Evolutionary conservation across 108 stramenopile species (phyloP).

Genomic region (Licmophora abbreviata): DNA sequence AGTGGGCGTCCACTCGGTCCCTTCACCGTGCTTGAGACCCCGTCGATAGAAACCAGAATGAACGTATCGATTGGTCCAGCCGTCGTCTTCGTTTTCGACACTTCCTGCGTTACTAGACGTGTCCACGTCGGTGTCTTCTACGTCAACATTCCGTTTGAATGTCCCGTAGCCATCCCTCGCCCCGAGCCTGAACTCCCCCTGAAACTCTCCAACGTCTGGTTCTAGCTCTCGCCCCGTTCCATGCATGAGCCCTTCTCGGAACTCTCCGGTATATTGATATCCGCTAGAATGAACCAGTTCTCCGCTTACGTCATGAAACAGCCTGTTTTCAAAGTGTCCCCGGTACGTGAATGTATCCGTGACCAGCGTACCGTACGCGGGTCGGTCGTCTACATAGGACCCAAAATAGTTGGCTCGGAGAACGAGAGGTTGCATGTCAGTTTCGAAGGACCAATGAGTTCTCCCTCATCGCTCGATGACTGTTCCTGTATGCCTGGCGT

Average conservation of each 20-base stretch:
- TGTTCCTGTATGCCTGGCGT: not conserved
- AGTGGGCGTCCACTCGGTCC: conserved; percentile 3
- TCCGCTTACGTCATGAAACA: conserved; percentile 19
- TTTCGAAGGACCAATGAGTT: not conserved
- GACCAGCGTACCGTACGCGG: conserved; percentile 14
- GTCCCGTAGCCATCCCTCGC: conserved; percentile 27
- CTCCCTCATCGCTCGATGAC: too few relatives aligned
- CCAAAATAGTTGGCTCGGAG: conserved; percentile 20
- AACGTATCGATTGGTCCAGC: conserved; percentile 1
- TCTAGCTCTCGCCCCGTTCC: conserved; percentile 24
- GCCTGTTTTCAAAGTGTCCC: conserved; percentile 6
- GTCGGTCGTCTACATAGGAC: conserved; percentile 21
- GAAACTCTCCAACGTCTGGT: conserved; percentile 9
- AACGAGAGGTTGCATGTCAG: conserved; percentile 6
- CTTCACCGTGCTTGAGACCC: conserved; percentile 6
- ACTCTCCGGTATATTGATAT: conserved; percentile 23
- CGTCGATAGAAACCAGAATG: not conserved
- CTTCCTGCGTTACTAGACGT: not conserved
- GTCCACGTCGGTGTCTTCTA: not conserved
- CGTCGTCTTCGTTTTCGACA: not conserved
- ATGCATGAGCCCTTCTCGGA: conserved; percentile 10
- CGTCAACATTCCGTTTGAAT: not conserved
- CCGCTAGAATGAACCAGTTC: conserved; percentile 15
- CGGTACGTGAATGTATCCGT: conserved; percentile 8
- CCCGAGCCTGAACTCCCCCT: conserved; percentile 21